Base-by-base conservation (phyloP, 1,139 yeast genomes). In the Saccharomyces hybrid region DNA sequence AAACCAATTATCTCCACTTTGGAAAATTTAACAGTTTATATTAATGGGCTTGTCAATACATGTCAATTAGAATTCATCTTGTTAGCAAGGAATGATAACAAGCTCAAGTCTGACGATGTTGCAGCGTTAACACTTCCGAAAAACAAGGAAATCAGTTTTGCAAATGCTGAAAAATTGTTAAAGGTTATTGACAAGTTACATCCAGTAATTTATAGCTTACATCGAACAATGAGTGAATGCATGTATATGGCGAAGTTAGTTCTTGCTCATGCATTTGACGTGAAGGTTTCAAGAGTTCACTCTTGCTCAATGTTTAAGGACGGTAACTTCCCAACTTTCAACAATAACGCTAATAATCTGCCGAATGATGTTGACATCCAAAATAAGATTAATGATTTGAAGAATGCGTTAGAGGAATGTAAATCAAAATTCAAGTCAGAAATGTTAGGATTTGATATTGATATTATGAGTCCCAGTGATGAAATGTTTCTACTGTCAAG, bases 401-500 rank as follows among this genome's bases (percentile, higher is more conserved):
- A 67, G 12, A 54, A 61, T 19, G 72, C 75, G 1, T 64, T 75
- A 54, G 63, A 69, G 1, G 59, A 64, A 1, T 74, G 74, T 56
- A 77, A 73, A 48, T 42, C 62, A 4, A 60, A 64, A 12, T 68
- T 70, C 51, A 65, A 71, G 54, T 63, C 65, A 29, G 74, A 73
- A 50, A 55, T 74, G 47, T 57, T 66, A 12, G 58, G 56, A 11
- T 47, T 68, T n/a, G 60, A 65, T 46, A 60, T 62, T 9, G 66
- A 67, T 49, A 58, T 71, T 34, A 60, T 77, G 2, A 66, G 74
- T 50, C 80, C 81, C 7, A 71, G 75, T 53, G 81, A 78, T 56
- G 80, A 78, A 59, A 72, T 76, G 68, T 78, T 78, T 58, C 60
- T 78, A 27, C 56, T 78, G 7, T 77, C 82, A 0, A 76, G 80